Evolutionary conservation across 2,329 filamentous ascomycete genomes (phyloP), one percentile per base, ranked within the genome.

Genomic region (Cordyceps farinosa): DNA sequence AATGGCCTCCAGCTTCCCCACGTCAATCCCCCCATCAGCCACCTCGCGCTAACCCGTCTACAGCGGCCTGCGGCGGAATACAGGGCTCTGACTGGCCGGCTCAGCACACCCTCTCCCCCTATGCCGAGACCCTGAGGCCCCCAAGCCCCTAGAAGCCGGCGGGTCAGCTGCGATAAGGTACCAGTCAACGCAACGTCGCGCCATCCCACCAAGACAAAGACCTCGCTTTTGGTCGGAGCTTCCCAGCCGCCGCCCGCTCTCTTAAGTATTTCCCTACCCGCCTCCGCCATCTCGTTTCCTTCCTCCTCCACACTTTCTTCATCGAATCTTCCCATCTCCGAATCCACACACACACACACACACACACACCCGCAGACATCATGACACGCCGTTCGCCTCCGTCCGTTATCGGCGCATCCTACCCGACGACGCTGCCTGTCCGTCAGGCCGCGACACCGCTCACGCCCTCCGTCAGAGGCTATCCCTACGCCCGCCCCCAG

Each of bases 341-440:
- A 15, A 34, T 27, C 38, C 34, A 7, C 27, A n/a, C 30, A 27
- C 15, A 9, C n/a, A 34, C 36, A 42, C n/a, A 36, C 48, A 30
- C 22, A n/a, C 30, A 27, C 15, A 9, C n/a, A 34, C 36, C 45
- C 17, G 36, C 48, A 30, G 34, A 27, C 55, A 58, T 30, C 65
- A 82, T 83, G 81, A 80, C 78, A 51, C 76, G 75, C 65, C 76
- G 79, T 66, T 79, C 79, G 1, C 72, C 79, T 5, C 27, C 54
- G 65, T 76, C 79, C 27, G 78, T 77, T 68, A 71, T 80, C 65
- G 77, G 76, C 65, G 73, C 77, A 50, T 22, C 22, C 22, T 78
- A 79, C 65, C 73, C 80, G 65, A 74, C 80, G 65, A 74, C 76
- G 65, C 67, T 81, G 65, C 80, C 80, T 36, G 75, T 82, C 51